Evolutionary conservation across 2,329 filamentous ascomycete genomes (phyloP), one percentile per base, ranked within the genome.

Genomic region (Fusarium multiceps): DNA sequence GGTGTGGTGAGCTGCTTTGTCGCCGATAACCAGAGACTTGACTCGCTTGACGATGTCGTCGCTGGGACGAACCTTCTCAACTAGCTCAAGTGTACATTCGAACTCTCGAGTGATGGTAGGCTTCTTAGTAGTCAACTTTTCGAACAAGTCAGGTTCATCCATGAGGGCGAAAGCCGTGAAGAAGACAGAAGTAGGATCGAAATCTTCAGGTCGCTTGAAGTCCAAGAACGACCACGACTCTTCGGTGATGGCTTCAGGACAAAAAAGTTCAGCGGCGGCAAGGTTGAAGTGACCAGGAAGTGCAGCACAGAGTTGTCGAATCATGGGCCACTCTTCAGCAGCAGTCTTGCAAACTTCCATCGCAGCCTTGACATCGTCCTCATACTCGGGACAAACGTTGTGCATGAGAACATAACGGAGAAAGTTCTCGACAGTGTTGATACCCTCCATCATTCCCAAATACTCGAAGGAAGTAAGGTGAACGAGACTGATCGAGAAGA

Each of bases 391-490:
- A 74, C 94, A 97, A 18, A 97, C 95, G 40, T 92, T 87, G 75
- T 98, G 94, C 64, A 92, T 88, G 12, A 94, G 84, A 1, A 98
- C 84, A 72, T 98, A 99, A 69, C 93, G 92, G 68, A 97, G 88
- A 76, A 98, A 98, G 76, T 96, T 97, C 63, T 89, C 88, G 42
- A 98, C 84, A 1, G 97, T 88, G 34, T 87, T 85, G 21, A 90
- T 88, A 5, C 89, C 89, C 6, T 59, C 55, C n/a, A 86, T 80
- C 66, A 94, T 85, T 14, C 85, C 80, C 0, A 81, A 77, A 18
- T 80, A 83, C 14, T 89, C 86, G 50, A 88, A 87, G 20, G 87
- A 84, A 40, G 88, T 87, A 40, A 87, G 81, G 27, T 81, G 81
- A 0, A 87, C 85, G 8, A 92, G 85, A 4, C 68, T 55, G 11